phyloP scores from a whole-genome alignment of 1,284 basidiomycete genomes.

The Trichosporon coremiiforme region DNA sequence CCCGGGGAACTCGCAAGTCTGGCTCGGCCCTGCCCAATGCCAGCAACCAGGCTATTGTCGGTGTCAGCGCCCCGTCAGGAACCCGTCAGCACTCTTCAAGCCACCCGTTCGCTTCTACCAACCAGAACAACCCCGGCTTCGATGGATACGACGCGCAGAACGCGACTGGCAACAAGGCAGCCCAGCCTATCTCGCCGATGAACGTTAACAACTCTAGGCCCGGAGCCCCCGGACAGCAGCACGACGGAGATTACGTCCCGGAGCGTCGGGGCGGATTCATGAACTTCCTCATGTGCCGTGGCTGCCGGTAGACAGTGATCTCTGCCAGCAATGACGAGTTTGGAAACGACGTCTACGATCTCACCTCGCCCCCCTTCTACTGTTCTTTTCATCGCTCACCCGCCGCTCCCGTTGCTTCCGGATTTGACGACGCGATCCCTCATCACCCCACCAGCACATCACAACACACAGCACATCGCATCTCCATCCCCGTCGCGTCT shows the following conservation, averaged over 20 bases:
- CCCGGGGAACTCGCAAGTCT: conserved; percentile 48
- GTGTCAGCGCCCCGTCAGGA: conserved; percentile 51
- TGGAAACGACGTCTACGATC: not conserved
- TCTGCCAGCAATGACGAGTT: not conserved
- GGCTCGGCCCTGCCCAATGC: conserved; percentile 52
- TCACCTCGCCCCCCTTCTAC: conserved; percentile 19
- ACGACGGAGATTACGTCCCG: conserved; percentile 49
- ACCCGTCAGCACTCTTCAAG: conserved; percentile 51
- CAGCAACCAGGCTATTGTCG: conserved; percentile 56
- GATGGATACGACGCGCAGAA: conserved; percentile 49
- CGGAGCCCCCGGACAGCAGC: conserved; percentile 41
- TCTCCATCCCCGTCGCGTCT: conserved; percentile 7
- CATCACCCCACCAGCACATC: conserved; percentile 15
- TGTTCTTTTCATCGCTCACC: conserved; percentile 6
- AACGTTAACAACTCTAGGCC: conserved; percentile 48
- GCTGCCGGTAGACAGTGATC: conserved; percentile 41
- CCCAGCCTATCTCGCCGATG: conserved; percentile 48
- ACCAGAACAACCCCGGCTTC: conserved; percentile 20
- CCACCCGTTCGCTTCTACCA: conserved; percentile 54
- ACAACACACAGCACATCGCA: conserved; percentile 17
- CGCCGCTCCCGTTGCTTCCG: not conserved
- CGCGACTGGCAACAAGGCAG: conserved; percentile 28
- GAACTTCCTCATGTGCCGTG: conserved; percentile 51
- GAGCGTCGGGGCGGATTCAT: conserved; percentile 49
- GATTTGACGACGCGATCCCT: not conserved